Evolutionary conservation across 352 stramenopile species (phyloP).

Genomic region (Globisporangium splendens): DNA sequence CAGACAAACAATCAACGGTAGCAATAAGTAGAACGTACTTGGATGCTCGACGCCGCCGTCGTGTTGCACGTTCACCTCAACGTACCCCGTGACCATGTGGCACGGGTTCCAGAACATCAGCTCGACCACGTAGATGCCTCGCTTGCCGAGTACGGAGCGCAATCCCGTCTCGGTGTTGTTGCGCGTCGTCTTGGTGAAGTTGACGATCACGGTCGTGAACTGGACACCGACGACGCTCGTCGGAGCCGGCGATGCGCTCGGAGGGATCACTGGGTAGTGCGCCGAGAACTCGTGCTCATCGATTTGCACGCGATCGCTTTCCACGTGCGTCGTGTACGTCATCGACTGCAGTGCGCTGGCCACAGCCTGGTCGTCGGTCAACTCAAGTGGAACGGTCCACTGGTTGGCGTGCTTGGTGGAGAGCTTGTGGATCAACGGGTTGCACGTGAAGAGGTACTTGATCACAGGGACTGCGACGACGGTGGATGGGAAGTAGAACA

Average conservation of each 20-base stretch:
- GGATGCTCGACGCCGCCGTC: slow-evolving; percentile 38
- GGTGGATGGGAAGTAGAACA: slow-evolving; percentile 28
- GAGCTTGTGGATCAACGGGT: slow-evolving; percentile 37
- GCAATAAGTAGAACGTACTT: slow-evolving; percentile 24
- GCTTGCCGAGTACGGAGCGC: slow-evolving; percentile 34
- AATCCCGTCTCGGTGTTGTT: slow-evolving; percentile 37
- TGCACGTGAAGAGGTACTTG: slow-evolving; percentile 41
- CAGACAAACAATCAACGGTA: too few species aligned
- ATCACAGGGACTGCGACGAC: slow-evolving; percentile 31
- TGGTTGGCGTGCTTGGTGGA: slow-evolving; percentile 28
- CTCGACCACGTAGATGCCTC: slow-evolving; percentile 34
- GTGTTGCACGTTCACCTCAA: slow-evolving; percentile 43
- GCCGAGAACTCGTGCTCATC: slow-evolving; percentile 10
- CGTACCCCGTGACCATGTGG: slow-evolving; percentile 39
- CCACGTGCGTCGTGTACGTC: slow-evolving; percentile 2
- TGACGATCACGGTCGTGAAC: slow-evolving; percentile 31
- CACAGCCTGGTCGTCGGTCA: slow-evolving; percentile 17
- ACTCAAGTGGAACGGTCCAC: slow-evolving; percentile 33
- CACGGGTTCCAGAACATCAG: slow-evolving; percentile 38
- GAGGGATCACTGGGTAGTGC: slow-evolving; percentile 4
- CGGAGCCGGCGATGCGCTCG: not conserved
- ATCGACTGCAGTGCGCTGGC: slow-evolving; percentile 3
- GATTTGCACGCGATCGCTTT: slow-evolving; percentile 6
- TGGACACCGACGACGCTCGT: slow-evolving; percentile 22
- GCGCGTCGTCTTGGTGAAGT: slow-evolving; percentile 35